phyloP scores from a whole-genome alignment of 352 stramenopile genomes.

The Globisporangium rhizosaccharum region DNA sequence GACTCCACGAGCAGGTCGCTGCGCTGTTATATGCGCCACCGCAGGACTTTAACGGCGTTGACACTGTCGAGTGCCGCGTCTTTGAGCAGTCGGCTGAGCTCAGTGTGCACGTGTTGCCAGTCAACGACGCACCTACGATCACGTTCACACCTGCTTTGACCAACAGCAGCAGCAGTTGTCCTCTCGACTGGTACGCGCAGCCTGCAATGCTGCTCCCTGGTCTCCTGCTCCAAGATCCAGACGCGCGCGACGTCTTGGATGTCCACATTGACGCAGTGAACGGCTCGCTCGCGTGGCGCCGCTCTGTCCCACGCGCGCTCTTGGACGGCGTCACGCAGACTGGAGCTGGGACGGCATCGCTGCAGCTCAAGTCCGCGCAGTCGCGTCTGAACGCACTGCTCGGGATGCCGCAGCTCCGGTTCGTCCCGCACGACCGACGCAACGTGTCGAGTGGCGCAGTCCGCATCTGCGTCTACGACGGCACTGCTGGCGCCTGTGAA shows the following conservation, averaged over 20 bases:
- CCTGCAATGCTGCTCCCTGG: constrained; percentile 25
- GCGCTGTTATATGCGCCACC: constrained; percentile 12
- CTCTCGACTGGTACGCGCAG: constrained; percentile 17
- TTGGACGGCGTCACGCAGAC: constrained; percentile 26
- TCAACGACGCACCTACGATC: constrained; percentile 20
- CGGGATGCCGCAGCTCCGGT: constrained; percentile 18
- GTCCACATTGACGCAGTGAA: constrained; percentile 25
- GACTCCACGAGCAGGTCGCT: constrained; percentile 5
- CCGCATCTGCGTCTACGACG: constrained; percentile 25
- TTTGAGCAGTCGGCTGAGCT: constrained; percentile 2
- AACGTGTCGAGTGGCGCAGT: background rate
- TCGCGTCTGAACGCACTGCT: constrained; percentile 27
- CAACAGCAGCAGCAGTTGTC: background rate
- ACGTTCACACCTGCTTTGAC: background rate
- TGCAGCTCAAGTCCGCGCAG: constrained; percentile 19
- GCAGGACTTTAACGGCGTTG: constrained; percentile 12
- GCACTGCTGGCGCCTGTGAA: constrained; percentile 14
- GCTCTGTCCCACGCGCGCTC: constrained; percentile 4
- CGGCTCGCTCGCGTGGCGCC: constrained; percentile 18
- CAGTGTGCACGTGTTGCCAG: constrained; percentile 10
- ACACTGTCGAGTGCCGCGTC: constrained; percentile 4
- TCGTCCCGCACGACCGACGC: constrained; percentile 10
- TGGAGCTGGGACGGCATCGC: constrained; percentile 3
- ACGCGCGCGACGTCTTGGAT: constrained; percentile 26
- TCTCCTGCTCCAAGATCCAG: constrained; percentile 27